Base-by-base conservation (phyloP, 2,329 filamentous ascomycete species). In the Fusarium sulawesiense region DNA sequence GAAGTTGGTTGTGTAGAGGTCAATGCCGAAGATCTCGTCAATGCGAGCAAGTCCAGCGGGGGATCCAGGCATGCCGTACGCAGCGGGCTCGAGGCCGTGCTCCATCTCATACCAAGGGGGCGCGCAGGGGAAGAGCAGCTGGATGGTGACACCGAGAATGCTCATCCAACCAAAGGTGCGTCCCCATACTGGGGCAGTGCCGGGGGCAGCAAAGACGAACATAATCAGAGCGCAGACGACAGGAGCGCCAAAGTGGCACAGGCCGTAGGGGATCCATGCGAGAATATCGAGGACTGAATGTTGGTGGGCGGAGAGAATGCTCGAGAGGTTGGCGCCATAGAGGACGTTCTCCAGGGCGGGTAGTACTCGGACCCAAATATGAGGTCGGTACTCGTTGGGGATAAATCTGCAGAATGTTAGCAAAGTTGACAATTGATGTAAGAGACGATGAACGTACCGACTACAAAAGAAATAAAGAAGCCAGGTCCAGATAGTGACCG, bases 81-180 rank as follows among this genome's bases (percentile, higher is more conserved):
- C 93, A 50, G 95, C 95, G 4, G 95, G 94, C 30, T 93, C 93
- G 54, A 98, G 84, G 18, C 95, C 95, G 79, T 97, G 93, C 76
- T 92, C 86, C 80, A 96, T 97, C 85, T 98, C 95, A 77, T 98
- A 98, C 95, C 95, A 98, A 3, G 95, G 95, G 27, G 95, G 93
- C 25, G 94, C 96, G 84, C 95, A 98, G 2, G 95, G 95, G 81
- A 98, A 97, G 67, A 94, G 81, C 56, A 98, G 86, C 82, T 98
- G 94, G 71, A 97, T 94, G 32, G 91, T 88, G 60, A 98, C 95
- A 56, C 94, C 95, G 14, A 91, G 84, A 69, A 97, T 88, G 82
- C 94, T 96, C 89, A 98, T 92, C 86, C 95, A 98, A 63, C 95
- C 95, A 75, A 98, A 97, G 53, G 91, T 89, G 73, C 91, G 91